phyloP scores from a whole-genome alignment of 192 early-diverging fungal genomes.

The Oehlia diaphana region DNA sequence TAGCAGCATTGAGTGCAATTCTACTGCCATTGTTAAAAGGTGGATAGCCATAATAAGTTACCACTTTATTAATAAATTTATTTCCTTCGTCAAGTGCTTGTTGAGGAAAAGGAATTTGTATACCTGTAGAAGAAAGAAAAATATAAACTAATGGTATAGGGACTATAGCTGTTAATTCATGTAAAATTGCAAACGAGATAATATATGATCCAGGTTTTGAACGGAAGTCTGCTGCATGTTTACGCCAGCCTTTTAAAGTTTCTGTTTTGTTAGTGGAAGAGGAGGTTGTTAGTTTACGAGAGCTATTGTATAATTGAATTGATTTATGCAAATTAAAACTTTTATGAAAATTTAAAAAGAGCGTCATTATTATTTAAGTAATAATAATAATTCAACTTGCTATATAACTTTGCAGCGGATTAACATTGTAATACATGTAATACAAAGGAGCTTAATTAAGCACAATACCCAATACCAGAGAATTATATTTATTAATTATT shows the following conservation, averaged over 20 bases:
- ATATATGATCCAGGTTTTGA: slow-evolving; percentile 70
- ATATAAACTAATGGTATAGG: slow-evolving; percentile 79
- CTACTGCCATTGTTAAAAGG: slow-evolving; percentile 14
- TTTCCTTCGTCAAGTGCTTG: slow-evolving; percentile 64
- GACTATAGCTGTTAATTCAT: slow-evolving; percentile 85
- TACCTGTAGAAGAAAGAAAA: slow-evolving; percentile 49
- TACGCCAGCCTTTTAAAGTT: slow-evolving; percentile 10
- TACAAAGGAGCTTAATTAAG: too few species aligned
- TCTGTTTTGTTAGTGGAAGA: not conserved
- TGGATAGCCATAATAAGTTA: slow-evolving; percentile 56
- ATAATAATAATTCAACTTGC: too few species aligned
- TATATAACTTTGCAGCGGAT: too few species aligned
- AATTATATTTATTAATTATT: too few species aligned
- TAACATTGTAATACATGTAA: too few species aligned
- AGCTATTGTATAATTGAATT: not conserved
- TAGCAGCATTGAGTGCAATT: slow-evolving; percentile 39
- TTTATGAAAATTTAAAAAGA: not conserved
- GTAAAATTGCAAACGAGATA: slow-evolving; percentile 76
- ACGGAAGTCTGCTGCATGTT: slow-evolving; percentile 58
- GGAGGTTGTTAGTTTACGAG: not conserved
- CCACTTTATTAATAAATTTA: slow-evolving; percentile 52
- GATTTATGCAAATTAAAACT: not conserved
- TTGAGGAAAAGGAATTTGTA: slow-evolving; percentile 69
- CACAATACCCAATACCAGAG: too few species aligned
- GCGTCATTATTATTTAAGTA: not conserved